These are phyloP conservation scores for Rhododendron henanense DNA, from an alignment of 148 eudicot species.

Conservation along the genomic window DNA sequence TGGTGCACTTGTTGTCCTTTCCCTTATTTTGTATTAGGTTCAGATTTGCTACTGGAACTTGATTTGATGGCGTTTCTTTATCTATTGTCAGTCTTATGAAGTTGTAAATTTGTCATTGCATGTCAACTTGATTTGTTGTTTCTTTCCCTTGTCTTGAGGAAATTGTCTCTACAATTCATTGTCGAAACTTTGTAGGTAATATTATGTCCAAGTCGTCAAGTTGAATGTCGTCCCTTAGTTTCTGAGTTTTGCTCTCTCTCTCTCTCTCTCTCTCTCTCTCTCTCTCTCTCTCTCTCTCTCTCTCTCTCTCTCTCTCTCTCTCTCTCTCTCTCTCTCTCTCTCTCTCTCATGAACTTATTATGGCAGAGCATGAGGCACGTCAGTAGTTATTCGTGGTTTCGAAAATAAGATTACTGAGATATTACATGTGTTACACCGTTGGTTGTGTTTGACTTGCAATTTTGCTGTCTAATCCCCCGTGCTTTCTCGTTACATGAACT, in stretches of 20 bases:
- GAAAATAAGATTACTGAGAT: neutral
- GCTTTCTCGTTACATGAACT: neutral
- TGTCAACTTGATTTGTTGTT: neutral
- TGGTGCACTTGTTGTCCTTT: conserved; percentile 29
- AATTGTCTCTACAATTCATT: neutral
- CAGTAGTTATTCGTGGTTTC: no score
- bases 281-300: no score
- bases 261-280: no score
- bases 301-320: conserved; percentile 5
- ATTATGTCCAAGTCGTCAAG: neutral
- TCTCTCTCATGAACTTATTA: neutral
- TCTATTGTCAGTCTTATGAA: neutral
- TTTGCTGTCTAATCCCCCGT: no score
- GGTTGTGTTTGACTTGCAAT: no score
- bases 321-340: neutral
- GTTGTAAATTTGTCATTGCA: conserved; percentile 6
- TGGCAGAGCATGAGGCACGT: neutral
- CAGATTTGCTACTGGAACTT: neutral
- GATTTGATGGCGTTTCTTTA: neutral
- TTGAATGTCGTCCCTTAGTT: neutral
- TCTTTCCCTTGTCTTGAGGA: neutral
- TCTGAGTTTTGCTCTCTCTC: neutral
- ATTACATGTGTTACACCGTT: neutral
- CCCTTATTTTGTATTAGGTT: conserved; percentile 32
- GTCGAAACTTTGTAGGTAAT: neutral